Evolutionary conservation across 1,139 yeast species (phyloP), one percentile per base, ranked within the genome.

Genomic region (Chernovozyma sophiae-reginae): DNA sequence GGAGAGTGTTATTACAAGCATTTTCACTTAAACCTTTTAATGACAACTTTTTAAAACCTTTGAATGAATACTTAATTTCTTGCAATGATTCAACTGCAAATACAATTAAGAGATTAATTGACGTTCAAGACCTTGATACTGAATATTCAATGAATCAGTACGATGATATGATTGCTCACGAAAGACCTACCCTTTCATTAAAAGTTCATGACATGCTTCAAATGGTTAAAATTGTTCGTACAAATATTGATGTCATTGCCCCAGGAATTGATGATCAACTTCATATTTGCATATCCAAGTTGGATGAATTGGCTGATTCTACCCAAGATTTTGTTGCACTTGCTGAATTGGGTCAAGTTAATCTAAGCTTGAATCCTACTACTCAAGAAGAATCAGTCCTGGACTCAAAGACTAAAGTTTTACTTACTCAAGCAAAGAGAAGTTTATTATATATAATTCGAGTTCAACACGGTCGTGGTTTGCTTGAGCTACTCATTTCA

Each of bases 391-490:
- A 65, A 25, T 60, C 73, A 0, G 50, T 68, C 28, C 64, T 65
- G 1, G 74, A 69, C 36, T 51, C 67, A 4, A 77, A 75, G 48
- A 60, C 70, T 16, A 73, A 72, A 39, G 67, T 83, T 2, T 60
- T 87, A 25, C 67, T 85, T 51, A 76, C 90, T 33, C 90, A 89
- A 49, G 87, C 86, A 1, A 92, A 92, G 56, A 69, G 96, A 46
- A 83, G 90, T 44, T 62, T 90, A 25, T 62, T 85, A 17, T 89
- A 87, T 52, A 79, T 90, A 48, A 77, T 90, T 43, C 78, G 90
- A 43, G 86, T 92, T 12, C 96, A 92, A 62, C 76, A 77, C 24
- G 87, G 87, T 17, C 70, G 76, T 3, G 84, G 81, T 42, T 60
- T 92, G 34, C 70, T 86, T 43, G 95, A 86, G 32, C 63, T 90